Conservation (phyloP, 164 flowering plant species). For the Vitis vinifera region DNA sequence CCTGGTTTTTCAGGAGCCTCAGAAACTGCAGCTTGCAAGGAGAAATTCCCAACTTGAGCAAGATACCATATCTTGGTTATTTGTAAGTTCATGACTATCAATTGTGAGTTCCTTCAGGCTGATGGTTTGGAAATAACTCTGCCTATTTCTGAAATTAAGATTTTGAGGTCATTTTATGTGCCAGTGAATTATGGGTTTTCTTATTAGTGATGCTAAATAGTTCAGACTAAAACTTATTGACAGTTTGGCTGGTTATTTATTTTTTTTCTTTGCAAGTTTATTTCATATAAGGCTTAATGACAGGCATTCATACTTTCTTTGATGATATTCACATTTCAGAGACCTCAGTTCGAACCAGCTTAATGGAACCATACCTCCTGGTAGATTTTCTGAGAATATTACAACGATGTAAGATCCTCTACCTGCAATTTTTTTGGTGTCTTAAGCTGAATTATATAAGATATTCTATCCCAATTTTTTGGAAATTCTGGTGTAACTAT, state of each 20-base stretch:
- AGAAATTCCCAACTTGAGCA: slow-evolving; percentile 58
- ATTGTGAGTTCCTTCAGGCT: neutral
- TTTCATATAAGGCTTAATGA: neutral
- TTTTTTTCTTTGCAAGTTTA: neutral
- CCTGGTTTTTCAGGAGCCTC: slow-evolving; percentile 53
- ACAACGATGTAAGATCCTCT: slow-evolving; percentile 58
- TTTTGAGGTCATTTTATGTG: neutral
- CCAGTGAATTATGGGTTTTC: neutral
- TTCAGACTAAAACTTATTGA: neutral
- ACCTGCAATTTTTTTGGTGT: neutral
- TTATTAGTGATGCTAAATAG: neutral
- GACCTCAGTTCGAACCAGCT: slow-evolving; percentile 63
- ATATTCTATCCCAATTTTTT: neutral
- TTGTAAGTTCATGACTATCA: slow-evolving; percentile 39
- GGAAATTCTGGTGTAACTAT: neutral
- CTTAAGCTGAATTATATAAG: neutral
- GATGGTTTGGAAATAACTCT: neutral
- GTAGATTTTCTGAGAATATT: slow-evolving; percentile 48
- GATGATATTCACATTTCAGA: slow-evolving; percentile 31
- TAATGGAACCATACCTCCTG: slow-evolving; percentile 52
- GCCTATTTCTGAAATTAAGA: neutral
- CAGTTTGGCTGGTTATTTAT: neutral
- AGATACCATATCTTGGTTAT: slow-evolving; percentile 49
- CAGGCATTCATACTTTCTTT: neutral
- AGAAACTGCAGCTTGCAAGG: slow-evolving; percentile 70